A percentile compares a stretch with the other conserved stretches of the same genome.
Evolutionary conservation across 208 protist species (phyloP).

Genomic region (Jaenimonas drosophilae): DNA sequence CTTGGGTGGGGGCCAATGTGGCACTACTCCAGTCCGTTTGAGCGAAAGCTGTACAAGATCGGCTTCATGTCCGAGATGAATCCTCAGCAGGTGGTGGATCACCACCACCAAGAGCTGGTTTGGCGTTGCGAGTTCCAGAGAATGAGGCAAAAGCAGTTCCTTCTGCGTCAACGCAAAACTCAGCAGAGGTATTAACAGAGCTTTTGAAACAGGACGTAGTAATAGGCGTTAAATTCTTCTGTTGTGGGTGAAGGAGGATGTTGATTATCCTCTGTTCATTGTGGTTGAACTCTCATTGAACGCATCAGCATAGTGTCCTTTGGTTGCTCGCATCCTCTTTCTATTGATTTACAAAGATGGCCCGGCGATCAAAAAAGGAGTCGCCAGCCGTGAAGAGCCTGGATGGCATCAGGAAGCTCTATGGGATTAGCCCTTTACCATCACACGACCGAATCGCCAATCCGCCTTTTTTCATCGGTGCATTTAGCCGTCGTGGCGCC

Average conservation of each 20-base stretch:
- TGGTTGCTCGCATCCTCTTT: neutral
- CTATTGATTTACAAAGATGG: conserved; percentile 11
- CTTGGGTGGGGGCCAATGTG: conserved; percentile 89
- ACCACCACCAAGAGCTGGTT: conserved; percentile 89
- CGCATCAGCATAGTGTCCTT: neutral
- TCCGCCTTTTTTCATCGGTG: conserved; percentile 37
- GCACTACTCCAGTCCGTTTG: conserved; percentile 87
- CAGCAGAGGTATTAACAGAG: neutral
- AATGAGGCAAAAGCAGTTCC: conserved; percentile 84
- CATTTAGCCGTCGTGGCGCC: conserved; percentile 54
- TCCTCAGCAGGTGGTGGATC: conserved; percentile 84
- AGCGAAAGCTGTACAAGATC: conserved; percentile 90
- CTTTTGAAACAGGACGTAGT: neutral
- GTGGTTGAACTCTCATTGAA: too few relatives aligned
- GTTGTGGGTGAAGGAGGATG: neutral
- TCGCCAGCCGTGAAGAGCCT: conserved; percentile 51
- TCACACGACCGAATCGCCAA: conserved; percentile 31
- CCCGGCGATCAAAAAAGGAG: conserved; percentile 20
- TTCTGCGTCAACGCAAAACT: conserved; percentile 27
- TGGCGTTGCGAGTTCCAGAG: conserved; percentile 87
- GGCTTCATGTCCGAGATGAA: conserved; percentile 85
- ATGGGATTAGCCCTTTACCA: conserved; percentile 34
- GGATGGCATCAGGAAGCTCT: conserved; percentile 71
- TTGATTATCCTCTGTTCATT: too few relatives aligned
- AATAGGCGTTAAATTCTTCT: neutral